Base-by-base conservation (phyloP, 345 rosid species). In the Arabis alpina region DNA sequence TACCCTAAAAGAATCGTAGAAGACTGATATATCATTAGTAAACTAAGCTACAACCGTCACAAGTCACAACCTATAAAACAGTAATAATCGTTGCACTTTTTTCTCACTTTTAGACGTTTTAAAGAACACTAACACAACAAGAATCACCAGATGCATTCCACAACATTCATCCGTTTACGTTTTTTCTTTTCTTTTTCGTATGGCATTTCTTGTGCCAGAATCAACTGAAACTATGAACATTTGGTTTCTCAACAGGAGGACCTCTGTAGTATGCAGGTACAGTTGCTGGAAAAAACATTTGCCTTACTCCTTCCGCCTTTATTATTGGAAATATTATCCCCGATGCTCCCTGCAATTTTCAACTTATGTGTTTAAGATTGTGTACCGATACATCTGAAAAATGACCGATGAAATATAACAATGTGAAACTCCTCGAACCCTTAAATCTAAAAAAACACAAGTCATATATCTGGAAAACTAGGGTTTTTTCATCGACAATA, bases 311-410 rank as follows among this genome's bases (percentile, higher is more conserved):
- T 76, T 81, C 85, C 5, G 82, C 85, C 12, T 66, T 81, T 39
- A 81, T 81, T n/a, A 81, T 81, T 0, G 85, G 85, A 72, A 81
- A 79, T 51, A 81, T 81, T 1, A 81, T 81, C 71, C 82, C 85
- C 5, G 85, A 76, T 44, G 85, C 85, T 49, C 82, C 85, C 85
- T 81, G 79, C 7, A 14, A 61, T 43, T 39, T 36, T 32, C 24
- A 6, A 13, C 39, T n/a, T 30, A 60, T 4, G 6, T 1, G 5
- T 66, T 19, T 66, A 58, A 8, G 16, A 66, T 48, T 1, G 1
- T 28, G 5, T 19, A 62, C 47, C 0, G 6, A 54, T 27, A 63
- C 15, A 60, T 11, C 24, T 4, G 14, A 61, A n/a, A 15, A 4
- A 13, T 8, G 24, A 65, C 2, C 3, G 10, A 64, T 9, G 14